phyloP scores from a whole-genome alignment of 2,329 filamentous ascomycete genomes.

The Nakataea oryzae region DNA sequence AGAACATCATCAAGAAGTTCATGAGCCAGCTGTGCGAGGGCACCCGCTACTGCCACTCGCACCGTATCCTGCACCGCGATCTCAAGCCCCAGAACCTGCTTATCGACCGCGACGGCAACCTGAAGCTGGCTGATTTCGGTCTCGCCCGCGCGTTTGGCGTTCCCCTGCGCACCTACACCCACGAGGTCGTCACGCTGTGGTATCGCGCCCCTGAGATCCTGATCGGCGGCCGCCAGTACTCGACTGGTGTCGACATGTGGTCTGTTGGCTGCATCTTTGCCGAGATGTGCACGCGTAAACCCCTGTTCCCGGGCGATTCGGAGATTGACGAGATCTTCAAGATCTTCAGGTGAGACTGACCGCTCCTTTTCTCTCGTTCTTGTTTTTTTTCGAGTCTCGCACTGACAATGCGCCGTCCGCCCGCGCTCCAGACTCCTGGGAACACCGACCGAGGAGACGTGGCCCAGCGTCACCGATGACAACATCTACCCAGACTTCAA shows the following conservation, averaged over 20 bases:
- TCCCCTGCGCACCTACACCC: conserved; percentile 77
- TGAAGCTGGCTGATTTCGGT: conserved; percentile 80
- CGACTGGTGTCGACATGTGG: conserved; percentile 92
- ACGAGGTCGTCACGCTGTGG: conserved; percentile 87
- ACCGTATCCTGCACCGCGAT: conserved; percentile 74
- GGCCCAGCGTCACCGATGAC: conserved; percentile 64
- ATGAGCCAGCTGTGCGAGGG: conserved; percentile 78
- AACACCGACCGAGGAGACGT: conserved; percentile 67
- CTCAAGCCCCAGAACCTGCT: conserved; percentile 80
- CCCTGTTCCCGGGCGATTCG: conserved; percentile 78
- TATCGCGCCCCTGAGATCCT: conserved; percentile 82
- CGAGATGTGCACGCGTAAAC: conserved; percentile 86
- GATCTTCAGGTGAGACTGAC: conserved; percentile 70
- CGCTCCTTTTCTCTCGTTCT: conserved; percentile 1
- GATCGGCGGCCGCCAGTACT: conserved; percentile 78
- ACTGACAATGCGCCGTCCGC: background rate
- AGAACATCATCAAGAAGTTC: conserved; percentile 81
- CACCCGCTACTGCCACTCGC: conserved; percentile 75
- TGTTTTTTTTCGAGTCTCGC: background rate
- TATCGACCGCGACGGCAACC: conserved; percentile 74
- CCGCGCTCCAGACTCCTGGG: conserved; percentile 51
- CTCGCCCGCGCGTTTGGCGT: conserved; percentile 84
- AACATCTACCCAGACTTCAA: conserved; percentile 80
- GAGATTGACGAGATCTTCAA: conserved; percentile 95
- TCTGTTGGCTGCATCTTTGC: conserved; percentile 84